Percentiles rank a stretch among this genome's conserved stretches.
phyloP scores from a whole-genome alignment of 305 asterid genomes.

The Plantago rigida region DNA sequence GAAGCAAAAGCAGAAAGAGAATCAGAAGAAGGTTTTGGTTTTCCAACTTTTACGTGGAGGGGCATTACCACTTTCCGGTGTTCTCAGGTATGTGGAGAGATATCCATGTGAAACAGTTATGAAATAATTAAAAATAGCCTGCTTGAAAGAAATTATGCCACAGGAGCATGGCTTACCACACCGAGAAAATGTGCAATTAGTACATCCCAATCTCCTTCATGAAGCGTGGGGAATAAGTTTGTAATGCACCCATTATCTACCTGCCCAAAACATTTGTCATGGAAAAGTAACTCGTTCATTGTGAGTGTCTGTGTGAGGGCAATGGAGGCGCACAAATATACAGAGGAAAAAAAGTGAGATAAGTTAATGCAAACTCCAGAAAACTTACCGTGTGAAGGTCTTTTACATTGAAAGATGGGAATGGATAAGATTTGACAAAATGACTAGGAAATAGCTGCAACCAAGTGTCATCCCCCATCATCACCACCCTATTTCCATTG shows the following conservation, averaged over 20 bases:
- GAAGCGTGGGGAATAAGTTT: constrained; percentile 60
- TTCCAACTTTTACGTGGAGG: not conserved
- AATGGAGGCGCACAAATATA: too few species aligned
- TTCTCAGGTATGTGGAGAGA: not conserved
- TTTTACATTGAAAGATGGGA: constrained; percentile 91
- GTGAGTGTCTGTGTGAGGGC: not conserved
- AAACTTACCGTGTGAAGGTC: constrained; percentile 75
- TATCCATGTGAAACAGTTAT: constrained; percentile 4
- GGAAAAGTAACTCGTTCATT: constrained; percentile 19
- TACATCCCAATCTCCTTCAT: constrained; percentile 82
- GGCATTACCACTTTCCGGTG: not conserved
- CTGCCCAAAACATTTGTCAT: constrained; percentile 35
- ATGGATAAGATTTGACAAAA: constrained; percentile 61
- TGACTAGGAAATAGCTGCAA: constrained; percentile 76
- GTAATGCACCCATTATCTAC: constrained; percentile 82
- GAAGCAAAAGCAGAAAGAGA: too few species aligned
- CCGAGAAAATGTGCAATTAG: constrained; percentile 94
- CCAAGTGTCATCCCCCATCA: constrained; percentile 99
- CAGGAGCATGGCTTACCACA: constrained; percentile 49
- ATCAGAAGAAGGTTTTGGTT: too few species aligned
- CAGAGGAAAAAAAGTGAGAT: too few species aligned
- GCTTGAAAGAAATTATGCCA: constrained; percentile 4
- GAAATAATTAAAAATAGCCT: constrained; percentile 3
- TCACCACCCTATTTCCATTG: constrained; percentile 79
- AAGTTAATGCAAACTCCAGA: constrained; percentile 3